Conservation (phyloP, 2,329 filamentous ascomycete species). For the Sporothrix dimorphospora region DNA sequence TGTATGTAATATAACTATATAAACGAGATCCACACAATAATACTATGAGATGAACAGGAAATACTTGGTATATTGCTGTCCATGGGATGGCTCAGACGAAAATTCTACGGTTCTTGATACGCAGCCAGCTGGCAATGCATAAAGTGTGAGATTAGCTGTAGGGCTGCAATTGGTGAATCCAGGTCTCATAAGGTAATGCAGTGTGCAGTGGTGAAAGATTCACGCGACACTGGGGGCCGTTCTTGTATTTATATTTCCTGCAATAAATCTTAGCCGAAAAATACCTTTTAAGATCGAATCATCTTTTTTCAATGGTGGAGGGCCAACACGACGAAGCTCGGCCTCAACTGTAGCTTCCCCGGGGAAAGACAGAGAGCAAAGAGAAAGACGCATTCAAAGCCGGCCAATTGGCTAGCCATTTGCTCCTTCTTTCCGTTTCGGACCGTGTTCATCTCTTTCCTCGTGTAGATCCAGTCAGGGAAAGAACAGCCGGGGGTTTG, state of each 20-base stretch:
- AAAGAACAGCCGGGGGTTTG: not conserved
- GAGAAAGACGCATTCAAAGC: not conserved
- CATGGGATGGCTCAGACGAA: not conserved
- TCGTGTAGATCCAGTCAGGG: not conserved
- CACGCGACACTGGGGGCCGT: no score
- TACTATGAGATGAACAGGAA: not conserved
- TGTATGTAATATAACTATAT: constrained; percentile 19
- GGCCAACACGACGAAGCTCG: not conserved
- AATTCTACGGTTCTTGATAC: not conserved
- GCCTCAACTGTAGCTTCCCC: not conserved
- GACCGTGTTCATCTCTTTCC: not conserved
- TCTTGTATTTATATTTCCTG: not conserved
- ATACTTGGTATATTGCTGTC: not conserved
- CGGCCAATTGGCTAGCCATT: not conserved
- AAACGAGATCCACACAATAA: constrained; percentile 4
- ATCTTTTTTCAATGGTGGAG: not conserved
- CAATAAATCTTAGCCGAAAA: not conserved
- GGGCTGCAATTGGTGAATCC: not conserved
- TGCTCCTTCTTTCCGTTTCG: constrained; percentile 1
- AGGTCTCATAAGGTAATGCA: not conserved
- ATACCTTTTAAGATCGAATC: not conserved
- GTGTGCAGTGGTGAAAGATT: no score
- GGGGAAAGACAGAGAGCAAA: not conserved
- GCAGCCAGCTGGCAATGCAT: not conserved
- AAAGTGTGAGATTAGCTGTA: not conserved